phyloP scores from a whole-genome alignment of 305 asterid genomes.

The Fraxinus platypoda region DNA sequence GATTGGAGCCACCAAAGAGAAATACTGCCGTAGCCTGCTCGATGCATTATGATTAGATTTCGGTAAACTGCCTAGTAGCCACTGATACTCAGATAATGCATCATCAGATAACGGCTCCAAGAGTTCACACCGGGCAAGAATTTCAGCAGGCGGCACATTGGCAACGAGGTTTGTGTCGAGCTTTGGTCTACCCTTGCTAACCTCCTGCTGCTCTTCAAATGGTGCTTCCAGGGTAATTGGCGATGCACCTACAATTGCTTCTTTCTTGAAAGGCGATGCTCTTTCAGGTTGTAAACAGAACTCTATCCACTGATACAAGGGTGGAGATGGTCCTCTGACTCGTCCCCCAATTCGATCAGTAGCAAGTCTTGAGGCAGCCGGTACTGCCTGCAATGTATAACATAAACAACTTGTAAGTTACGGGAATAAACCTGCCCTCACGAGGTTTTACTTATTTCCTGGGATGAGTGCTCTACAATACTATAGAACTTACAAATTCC shows the following conservation, averaged over 20 bases:
- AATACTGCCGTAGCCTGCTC: slow-evolving; percentile 25
- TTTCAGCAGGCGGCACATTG: slow-evolving; percentile 70
- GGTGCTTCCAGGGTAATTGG: slow-evolving; percentile 55
- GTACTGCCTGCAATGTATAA: slow-evolving; percentile 56
- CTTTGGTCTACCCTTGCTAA: slow-evolving; percentile 50
- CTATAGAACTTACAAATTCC: neutral
- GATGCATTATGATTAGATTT: slow-evolving; percentile 36
- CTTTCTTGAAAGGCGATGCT: slow-evolving; percentile 60
- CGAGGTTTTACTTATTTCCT: neutral
- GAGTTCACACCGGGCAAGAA: slow-evolving; percentile 68
- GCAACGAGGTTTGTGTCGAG: slow-evolving; percentile 69
- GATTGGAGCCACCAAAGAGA: slow-evolving; percentile 24
- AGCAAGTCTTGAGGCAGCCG: slow-evolving; percentile 54
- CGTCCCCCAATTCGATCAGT: slow-evolving; percentile 75
- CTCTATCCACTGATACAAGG: slow-evolving; percentile 79
- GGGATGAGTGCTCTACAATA: neutral
- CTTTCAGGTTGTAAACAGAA: slow-evolving; percentile 82
- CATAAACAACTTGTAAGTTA: neutral
- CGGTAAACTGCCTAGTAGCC: slow-evolving; percentile 54
- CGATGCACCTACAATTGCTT: slow-evolving; percentile 67
- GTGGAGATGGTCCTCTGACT: slow-evolving; percentile 79
- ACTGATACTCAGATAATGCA: slow-evolving; percentile 56
- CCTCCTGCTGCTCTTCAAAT: slow-evolving; percentile 29
- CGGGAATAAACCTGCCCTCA: neutral
- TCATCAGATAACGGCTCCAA: slow-evolving; percentile 76